Conservation (phyloP, 768 basidiomycete genomes). For the Termitomyces heimii region DNA sequence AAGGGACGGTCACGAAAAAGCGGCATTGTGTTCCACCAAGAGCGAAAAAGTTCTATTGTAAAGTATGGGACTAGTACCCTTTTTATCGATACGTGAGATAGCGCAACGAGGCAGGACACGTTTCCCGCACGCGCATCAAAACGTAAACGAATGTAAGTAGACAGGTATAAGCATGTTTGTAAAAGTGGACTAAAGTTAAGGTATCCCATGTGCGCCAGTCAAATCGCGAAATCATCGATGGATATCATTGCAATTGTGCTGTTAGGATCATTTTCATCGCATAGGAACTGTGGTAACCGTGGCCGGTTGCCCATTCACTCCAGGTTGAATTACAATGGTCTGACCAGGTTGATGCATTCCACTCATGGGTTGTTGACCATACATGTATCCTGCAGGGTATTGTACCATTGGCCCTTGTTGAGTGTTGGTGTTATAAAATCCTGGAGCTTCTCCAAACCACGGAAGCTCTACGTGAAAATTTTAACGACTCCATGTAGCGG, state of each 20-base stretch:
- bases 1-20: conserved; percentile 44
- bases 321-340: conserved; percentile 65
- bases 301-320: conserved; percentile 51
- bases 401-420: conserved; percentile 20
- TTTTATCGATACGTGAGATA: conserved; percentile 9
- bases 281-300: conserved; percentile 58
- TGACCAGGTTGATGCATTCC: conserved; percentile 43
- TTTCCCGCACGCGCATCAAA: conserved; percentile 10
- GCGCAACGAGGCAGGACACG: conserved; percentile 12
- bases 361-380: conserved; percentile 31
- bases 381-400: conserved; percentile 21
- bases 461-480: conserved; percentile 45
- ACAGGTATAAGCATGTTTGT: not conserved
- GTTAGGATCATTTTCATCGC: conserved; percentile 1
- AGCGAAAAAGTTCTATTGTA: not conserved
- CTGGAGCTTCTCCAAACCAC: conserved; percentile 73
- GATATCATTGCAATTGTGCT: not conserved
- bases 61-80: not conserved
- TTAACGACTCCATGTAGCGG: not conserved
- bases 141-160: conserved; percentile 2
- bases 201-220: not conserved
- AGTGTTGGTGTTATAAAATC: conserved; percentile 48
- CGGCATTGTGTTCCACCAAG: conserved; percentile 28
- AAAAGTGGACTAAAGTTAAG: not conserved
- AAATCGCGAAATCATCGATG: not conserved